phyloP scores from a whole-genome alignment of 805 yeast species.

The Cyberlindnera mycetangii region DNA sequence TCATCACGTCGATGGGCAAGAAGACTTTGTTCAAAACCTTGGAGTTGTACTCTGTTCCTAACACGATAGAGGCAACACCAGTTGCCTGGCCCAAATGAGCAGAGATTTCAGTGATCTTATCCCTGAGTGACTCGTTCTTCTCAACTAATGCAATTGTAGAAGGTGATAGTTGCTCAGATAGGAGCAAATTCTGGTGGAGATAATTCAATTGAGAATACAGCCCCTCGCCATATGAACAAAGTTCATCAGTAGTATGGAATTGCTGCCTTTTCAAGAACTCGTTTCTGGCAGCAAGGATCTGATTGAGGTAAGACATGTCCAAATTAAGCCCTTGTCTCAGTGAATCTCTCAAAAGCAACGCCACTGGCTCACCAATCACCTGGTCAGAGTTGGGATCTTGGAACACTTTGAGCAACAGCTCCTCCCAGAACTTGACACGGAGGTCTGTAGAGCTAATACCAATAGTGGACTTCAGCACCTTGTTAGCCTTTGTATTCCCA shows the following conservation, averaged over 20 bases:
- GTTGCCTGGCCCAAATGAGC: slow-evolving; percentile 86
- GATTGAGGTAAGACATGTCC: slow-evolving; percentile 53
- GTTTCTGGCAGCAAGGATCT: slow-evolving; percentile 56
- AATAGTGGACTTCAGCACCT: slow-evolving; percentile 23
- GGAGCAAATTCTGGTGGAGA: slow-evolving; percentile 53
- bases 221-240: slow-evolving; percentile 81
- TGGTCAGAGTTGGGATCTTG: slow-evolving; percentile 32
- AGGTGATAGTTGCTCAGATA: slow-evolving; percentile 58
- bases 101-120: slow-evolving; percentile 51
- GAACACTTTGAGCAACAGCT: slow-evolving; percentile 48
- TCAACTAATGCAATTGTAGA: slow-evolving; percentile 49
- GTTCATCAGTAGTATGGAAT: slow-evolving; percentile 48
- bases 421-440: slow-evolving; percentile 75
- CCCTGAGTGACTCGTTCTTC: slow-evolving; percentile 41
- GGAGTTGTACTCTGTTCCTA: slow-evolving; percentile 60
- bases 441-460: slow-evolving; percentile 33
- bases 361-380: slow-evolving; percentile 60
- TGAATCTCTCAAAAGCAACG: slow-evolving; percentile 53
- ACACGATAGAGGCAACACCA: slow-evolving; percentile 61
- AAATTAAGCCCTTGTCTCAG: slow-evolving; percentile 46
- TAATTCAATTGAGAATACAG: slow-evolving; percentile 72
- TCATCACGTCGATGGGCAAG: slow-evolving; percentile 62
- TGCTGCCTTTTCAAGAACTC: slow-evolving; percentile 47
- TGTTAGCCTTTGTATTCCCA: slow-evolving; percentile 30
- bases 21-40: slow-evolving; percentile 39